Conservation (phyloP, 148 eudicot species). For the Salicornia ramosissima region DNA sequence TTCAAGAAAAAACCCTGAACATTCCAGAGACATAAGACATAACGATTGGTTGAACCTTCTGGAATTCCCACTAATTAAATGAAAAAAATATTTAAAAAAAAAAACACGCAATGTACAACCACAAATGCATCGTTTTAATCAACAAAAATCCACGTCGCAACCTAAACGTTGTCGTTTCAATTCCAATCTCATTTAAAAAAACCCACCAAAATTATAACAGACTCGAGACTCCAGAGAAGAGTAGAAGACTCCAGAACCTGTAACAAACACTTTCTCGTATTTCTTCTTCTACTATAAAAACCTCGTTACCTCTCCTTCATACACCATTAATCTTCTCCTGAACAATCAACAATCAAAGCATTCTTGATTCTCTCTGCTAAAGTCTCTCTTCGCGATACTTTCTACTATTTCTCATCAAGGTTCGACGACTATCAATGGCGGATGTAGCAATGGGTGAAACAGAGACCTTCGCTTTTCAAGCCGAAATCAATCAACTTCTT, state of each 20-base stretch:
- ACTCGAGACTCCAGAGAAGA: constrained; percentile 18
- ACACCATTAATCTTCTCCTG: background rate
- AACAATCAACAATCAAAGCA: background rate
- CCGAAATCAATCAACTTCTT: constrained; percentile 75
- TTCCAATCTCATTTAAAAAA: background rate
- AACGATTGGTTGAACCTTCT: constrained; percentile 17
- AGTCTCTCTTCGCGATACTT: constrained; percentile 8
- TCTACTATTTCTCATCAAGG: background rate
- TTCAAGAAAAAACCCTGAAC: constrained; percentile 1
- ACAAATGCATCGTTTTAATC: background rate
- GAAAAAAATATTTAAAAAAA: no score
- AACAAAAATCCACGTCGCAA: background rate
- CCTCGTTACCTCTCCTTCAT: background rate
- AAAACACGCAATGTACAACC: no score
- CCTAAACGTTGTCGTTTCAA: background rate
- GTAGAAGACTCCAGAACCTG: constrained; percentile 43
- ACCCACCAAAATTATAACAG: constrained; percentile 10
- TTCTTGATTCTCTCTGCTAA: background rate
- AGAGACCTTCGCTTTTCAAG: constrained; percentile 91
- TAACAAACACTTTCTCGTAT: background rate
- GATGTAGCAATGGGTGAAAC: constrained; percentile 62
- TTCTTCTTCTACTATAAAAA: constrained; percentile 17
- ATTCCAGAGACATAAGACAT: constrained; percentile 14
- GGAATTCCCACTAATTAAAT: background rate
- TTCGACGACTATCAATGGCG: constrained; percentile 44